phyloP scores from a whole-genome alignment of 73 alveolate genomes.

The Breviolum minutum region DNA sequence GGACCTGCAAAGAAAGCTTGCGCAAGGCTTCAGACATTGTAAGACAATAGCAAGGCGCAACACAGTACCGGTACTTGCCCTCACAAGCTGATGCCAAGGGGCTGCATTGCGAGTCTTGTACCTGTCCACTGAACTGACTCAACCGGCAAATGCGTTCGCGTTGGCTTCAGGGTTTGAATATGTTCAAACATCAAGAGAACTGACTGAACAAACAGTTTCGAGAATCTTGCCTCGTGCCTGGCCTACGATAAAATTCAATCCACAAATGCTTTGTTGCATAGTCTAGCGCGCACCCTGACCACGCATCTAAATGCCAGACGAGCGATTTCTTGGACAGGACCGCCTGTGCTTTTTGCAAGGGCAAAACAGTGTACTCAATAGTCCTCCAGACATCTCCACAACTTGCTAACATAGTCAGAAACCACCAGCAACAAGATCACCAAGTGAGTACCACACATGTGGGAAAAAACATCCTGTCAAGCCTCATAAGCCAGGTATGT shows the following conservation, averaged over 20 bases:
- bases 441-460: too few species aligned
- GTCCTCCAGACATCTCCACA: too few species aligned
- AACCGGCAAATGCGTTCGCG: too few species aligned
- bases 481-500: too few species aligned
- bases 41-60: too few species aligned
- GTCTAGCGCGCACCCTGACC: slow-evolving; percentile 43
- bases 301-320: slow-evolving; percentile 38
- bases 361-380: background rate
- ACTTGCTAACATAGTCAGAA: too few species aligned
- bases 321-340: slow-evolving; percentile 48
- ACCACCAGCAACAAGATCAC: too few species aligned
- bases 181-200: background rate
- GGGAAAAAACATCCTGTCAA: too few species aligned
- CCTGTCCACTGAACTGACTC: background rate
- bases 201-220: background rate
- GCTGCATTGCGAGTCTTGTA: slow-evolving; percentile 55
- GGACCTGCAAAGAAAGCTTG: too few species aligned
- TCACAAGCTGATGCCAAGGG: background rate
- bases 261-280: background rate
- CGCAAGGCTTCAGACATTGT: too few species aligned
- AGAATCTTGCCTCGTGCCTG: background rate
- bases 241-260: background rate
- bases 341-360: background rate
- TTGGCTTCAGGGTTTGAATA: too few species aligned
- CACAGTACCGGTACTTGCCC: too few species aligned